phyloP scores from a whole-genome alignment of 2,329 filamentous ascomycete species.

The Cryoendolithus antarcticus region DNA sequence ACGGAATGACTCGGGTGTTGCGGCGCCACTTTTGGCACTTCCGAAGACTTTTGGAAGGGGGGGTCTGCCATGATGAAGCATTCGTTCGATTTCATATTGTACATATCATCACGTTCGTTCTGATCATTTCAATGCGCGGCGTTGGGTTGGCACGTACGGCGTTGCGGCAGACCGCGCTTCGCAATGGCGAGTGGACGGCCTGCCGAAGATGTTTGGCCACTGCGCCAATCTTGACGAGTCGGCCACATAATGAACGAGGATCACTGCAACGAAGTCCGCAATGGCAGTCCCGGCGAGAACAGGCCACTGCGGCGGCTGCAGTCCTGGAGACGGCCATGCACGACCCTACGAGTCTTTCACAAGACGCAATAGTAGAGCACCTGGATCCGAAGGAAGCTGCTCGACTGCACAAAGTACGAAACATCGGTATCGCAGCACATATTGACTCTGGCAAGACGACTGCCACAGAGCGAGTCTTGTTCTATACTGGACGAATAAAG shows the following conservation, averaged over 20 bases:
- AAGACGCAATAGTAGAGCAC: conserved; percentile 61
- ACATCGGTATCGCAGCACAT: conserved; percentile 97
- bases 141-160: conserved; percentile 15
- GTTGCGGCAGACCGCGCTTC: conserved; percentile 16
- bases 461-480: conserved; percentile 88
- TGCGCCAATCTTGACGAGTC: conserved; percentile 7
- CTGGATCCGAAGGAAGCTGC: conserved; percentile 68
- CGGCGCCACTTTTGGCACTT: no score
- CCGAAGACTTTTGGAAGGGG: no score
- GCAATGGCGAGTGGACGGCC: conserved; percentile 8
- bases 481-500: conserved; percentile 95
- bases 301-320: conserved; percentile 17
- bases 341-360: conserved; percentile 44
- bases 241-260: neutral
- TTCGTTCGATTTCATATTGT: no score
- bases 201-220: conserved; percentile 14
- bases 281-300: conserved; percentile 11
- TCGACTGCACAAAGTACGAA: conserved; percentile 70
- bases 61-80: no score
- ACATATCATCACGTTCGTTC: neutral
- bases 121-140: conserved; percentile 10
- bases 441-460: conserved; percentile 99
- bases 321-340: conserved; percentile 43
- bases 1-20: no score
- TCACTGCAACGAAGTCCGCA: conserved; percentile 1